Conservation (phyloP, 2,329 filamentous ascomycete species). For the Aspergillus floridensis region DNA sequence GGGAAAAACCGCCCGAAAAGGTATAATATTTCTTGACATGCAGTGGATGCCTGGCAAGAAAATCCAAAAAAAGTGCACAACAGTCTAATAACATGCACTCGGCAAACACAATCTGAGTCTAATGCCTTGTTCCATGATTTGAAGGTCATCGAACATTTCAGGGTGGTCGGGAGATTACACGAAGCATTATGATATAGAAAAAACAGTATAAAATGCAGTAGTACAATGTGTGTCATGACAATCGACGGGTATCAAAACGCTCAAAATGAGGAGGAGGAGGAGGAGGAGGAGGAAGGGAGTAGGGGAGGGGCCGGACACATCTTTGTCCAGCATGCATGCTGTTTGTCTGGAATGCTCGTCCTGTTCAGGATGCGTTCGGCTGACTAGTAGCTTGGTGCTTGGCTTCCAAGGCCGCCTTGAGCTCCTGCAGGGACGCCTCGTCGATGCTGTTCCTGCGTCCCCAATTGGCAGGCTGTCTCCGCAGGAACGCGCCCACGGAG, state of each 20-base stretch:
- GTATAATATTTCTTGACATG: too few species aligned
- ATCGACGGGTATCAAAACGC: slow-evolving; percentile 22
- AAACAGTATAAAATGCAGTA: slow-evolving; percentile 10
- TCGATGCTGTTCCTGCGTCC: slow-evolving; percentile 78
- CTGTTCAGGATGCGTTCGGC: neutral
- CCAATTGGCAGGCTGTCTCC: slow-evolving; percentile 87
- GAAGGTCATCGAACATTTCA: neutral
- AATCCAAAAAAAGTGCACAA: too few species aligned
- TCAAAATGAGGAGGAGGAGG: slow-evolving; percentile 10
- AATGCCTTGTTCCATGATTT: neutral
- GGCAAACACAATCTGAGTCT: neutral
- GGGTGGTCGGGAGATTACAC: neutral
- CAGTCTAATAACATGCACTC: too few species aligned
- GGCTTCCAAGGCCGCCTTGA: neutral
- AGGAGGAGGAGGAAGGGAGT: too few species aligned
- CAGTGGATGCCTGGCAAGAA: too few species aligned
- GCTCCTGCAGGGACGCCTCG: slow-evolving; percentile 34
- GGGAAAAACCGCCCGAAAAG: too few species aligned
- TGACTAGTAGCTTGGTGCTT: neutral
- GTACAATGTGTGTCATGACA: slow-evolving; percentile 8
- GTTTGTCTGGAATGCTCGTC: slow-evolving; percentile 1
- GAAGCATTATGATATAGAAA: slow-evolving; percentile 2
- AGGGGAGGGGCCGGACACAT: slow-evolving; percentile 6
- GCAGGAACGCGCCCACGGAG: slow-evolving; percentile 89
- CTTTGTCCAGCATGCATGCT: slow-evolving; percentile 10